Evolutionary conservation across 169 alveolate genomes (phyloP), one percentile per base, ranked within the genome.

Genomic region (Eimeria nieschulzi): DNA sequence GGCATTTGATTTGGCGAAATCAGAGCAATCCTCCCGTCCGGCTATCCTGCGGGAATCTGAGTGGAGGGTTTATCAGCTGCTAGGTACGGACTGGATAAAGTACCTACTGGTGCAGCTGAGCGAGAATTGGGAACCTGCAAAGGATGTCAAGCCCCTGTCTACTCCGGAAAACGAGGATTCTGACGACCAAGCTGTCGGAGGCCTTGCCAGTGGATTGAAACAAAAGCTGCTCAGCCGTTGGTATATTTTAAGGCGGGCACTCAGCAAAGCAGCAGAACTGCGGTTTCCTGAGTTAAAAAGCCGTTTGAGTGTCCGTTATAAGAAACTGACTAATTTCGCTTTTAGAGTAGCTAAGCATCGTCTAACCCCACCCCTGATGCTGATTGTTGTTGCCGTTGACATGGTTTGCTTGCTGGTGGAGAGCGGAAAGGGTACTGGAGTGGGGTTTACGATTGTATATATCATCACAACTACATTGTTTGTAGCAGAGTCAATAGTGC

Each of bases 41-140:
- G 90, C 90, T 21, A 82, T 82, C 63, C 53, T 82, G 15, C 55
- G 59, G 76, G 90, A 82, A 61, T 59, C 90, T 61, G 90, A 82
- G 33, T 82, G 90, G 90, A 82, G 90, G 33, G 90, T 82, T 7
- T 82, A 82, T 68, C 90, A 82, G 78, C 90, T 82, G 79, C 61
- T 82, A 46, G 93, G 93, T 5, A 63, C 86, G 33, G 90, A 90
- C 26, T 90, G 93, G 93, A 33, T 90, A n/a, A 82, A 82, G 90
- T 82, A 82, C 46, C 90, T 82, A 10, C 59, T 82, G 64, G 78
- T 82, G 46, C 73, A 82, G 46, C 90, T 82, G 53, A 39, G 33
- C 78, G 78, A 82, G 55, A 82, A 1, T 15, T 59, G 68, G 68
- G 68, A 59, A 59, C 15, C 68, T 5, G 5, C 68, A 59, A 63